phyloP scores from a whole-genome alignment of 805 yeast genomes.

The Pichia paraexigua region DNA sequence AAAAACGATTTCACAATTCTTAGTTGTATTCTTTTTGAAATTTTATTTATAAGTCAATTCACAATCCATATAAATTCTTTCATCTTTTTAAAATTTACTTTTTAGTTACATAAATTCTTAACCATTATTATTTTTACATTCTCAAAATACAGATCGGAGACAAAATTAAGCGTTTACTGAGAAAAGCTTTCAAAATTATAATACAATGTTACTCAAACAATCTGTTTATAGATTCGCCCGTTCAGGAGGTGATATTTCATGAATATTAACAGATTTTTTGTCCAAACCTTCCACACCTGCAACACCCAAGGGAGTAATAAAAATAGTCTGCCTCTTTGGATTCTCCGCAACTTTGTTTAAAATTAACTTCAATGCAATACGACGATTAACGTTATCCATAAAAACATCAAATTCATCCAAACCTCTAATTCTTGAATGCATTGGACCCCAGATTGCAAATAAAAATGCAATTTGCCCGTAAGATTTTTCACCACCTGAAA shows the following conservation, averaged over 20 bases:
- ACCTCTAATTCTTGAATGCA: conserved; percentile 83
- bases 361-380: conserved; percentile 68
- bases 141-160: too few species aligned
- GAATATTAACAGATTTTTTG: conserved; percentile 49
- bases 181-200: background rate
- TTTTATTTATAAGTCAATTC: too few species aligned
- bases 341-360: conserved; percentile 56
- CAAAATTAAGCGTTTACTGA: too few species aligned
- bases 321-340: conserved; percentile 73
- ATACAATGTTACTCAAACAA: background rate
- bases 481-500: conserved; percentile 96
- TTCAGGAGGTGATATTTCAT: conserved; percentile 42
- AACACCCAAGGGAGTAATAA: conserved; percentile 91
- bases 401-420: conserved; percentile 95
- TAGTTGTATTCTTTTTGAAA: too few species aligned
- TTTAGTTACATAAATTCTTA: too few species aligned
- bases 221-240: conserved; percentile 12
- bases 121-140: too few species aligned
- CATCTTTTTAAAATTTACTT: too few species aligned
- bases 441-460: conserved; percentile 85
- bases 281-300: conserved; percentile 57
- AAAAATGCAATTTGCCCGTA: conserved; percentile 85
- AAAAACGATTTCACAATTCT: too few species aligned
- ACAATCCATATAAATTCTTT: too few species aligned
- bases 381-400: conserved; percentile 90